Base-by-base conservation (phyloP, 768 basidiomycete species). In the Psilocybe cyanescens region DNA sequence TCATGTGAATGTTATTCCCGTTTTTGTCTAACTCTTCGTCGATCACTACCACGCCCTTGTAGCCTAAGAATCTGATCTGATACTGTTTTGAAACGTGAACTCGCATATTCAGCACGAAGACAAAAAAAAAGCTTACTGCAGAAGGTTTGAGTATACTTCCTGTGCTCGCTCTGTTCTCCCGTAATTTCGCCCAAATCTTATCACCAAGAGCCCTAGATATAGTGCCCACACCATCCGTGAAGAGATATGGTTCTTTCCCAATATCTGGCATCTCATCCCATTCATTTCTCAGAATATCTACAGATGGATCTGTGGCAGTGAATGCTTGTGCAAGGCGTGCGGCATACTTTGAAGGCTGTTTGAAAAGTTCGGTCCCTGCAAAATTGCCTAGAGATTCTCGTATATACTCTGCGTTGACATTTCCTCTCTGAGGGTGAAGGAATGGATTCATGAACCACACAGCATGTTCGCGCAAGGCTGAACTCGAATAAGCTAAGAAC, bases 241-340 rank as follows among this genome's bases (percentile, higher is more conserved):
- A 88, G 24, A 80, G 61, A 61, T 79, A 80, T 28, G 62, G 55
- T 48, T 70, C 65, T 17, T 49, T 41, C 24, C 79, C 79, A 9
- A 92, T 74, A 69, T 94, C 92, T 0, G 71, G 68, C 49, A 92
- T 81, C 58, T 81, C 76, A 53, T 86, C 81, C 86, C 92, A 93
- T 66, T 94, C 80, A 47, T 78, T 63, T 2, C 72, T 72, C 6
- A 64, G 59, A 52, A 94, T 85, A 19, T 70, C 72, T 17, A 93
- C 85, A 1, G 90, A 90, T 0, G 87, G 84, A 62, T 91, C 87
- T 1, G 94, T 95, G 2, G 90, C 88, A 0, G 91, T 91, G 67
- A 95, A 94, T 0, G 91, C 90, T 74, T 93, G 93, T 6, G 90
- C 88, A 60, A 95, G 76, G 17, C 94, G 84, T 12, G 94, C 94